phyloP scores from a whole-genome alignment of 2,329 filamentous ascomycete genomes.

The Xylaria sp. region DNA sequence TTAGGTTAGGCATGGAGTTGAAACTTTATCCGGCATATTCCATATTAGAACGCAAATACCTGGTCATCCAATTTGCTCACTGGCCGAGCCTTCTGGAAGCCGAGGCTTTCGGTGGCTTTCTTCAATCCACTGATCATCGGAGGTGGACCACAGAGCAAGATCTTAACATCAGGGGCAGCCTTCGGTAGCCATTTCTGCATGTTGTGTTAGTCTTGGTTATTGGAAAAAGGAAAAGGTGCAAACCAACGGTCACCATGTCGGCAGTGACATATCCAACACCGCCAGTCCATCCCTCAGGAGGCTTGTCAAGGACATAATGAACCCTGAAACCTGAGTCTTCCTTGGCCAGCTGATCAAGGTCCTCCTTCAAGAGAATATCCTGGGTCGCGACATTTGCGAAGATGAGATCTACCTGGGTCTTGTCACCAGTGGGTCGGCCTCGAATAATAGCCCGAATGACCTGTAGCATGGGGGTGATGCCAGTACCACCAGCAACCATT shows the following conservation, averaged over 20 bases:
- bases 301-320: conserved; percentile 97
- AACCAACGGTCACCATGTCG: conserved; percentile 88
- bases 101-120: conserved; percentile 90
- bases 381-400: conserved; percentile 95
- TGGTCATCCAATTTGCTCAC: conserved; percentile 99
- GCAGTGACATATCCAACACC: conserved; percentile 94
- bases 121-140: conserved; percentile 98
- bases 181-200: conserved; percentile 80
- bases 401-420: conserved; percentile 90
- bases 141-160: conserved; percentile 93
- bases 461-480: conserved; percentile 98
- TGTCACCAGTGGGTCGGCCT: conserved; percentile 81
- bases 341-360: conserved; percentile 81
- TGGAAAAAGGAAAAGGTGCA: not conserved
- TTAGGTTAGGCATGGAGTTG: not conserved
- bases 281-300: conserved; percentile 89
- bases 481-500: conserved; percentile 97
- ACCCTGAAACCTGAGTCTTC: conserved; percentile 86
- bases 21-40: not conserved
- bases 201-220: conserved; percentile 21
- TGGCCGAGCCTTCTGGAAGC: conserved; percentile 90
- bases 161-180: conserved; percentile 87
- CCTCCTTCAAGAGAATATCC: conserved; percentile 93
- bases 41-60: conserved; percentile 88
- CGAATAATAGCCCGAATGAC: conserved; percentile 90